Evolutionary conservation across 352 stramenopile species (phyloP), one percentile per base, ranked within the genome.

Genomic region (Phytophthora capsici): DNA sequence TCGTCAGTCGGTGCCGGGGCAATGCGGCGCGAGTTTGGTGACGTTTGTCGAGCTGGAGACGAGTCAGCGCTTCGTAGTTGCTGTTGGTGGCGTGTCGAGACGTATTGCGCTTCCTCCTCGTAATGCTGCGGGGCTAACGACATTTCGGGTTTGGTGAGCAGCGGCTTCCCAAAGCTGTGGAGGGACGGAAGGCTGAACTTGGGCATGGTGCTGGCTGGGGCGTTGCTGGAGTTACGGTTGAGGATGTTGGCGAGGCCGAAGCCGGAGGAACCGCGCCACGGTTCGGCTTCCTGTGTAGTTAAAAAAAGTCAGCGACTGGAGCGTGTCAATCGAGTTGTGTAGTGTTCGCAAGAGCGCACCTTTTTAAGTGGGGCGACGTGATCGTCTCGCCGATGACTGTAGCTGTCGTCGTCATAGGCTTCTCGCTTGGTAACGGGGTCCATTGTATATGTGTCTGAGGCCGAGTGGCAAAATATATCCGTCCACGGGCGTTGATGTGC

Each of bases 221-320:
- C 47, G 55, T 32, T 58, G n/a, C 36, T 55, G 32, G 57, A 62
- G 66, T 34, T 78, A 12, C 82, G 82, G 56, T 95, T 93, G 46
- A 95, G 75, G 50, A 95, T 87, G 61, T 89, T 91, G 25, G 87
- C 87, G 57, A 95, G 77, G 23, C 84, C 84, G 54, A 95, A 95
- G 34, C 81, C 77, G 12, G 78, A 84, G 7, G 83, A 86, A 26
- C 72, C 60, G 37, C 82, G 72, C 86, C 86, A 95, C 30, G 82
- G 74, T 22, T 95, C 80, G 5, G 77, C 60, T 67, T 93, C 80
- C 82, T 93, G 51, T 67, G 54, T 38, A 36, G 23, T 56, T 50
- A 22, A 44, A 64, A 38, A 38, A 32, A 52, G 57, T 84, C 50
- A 82, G 71, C 47, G 13, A 49, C 41, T 45, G 17, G 34, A 13